Percentiles rank a stretch among this genome's conserved stretches.
phyloP scores from a whole-genome alignment of 768 basidiomycete genomes.

The Lactarius pseudohatsudake region DNA sequence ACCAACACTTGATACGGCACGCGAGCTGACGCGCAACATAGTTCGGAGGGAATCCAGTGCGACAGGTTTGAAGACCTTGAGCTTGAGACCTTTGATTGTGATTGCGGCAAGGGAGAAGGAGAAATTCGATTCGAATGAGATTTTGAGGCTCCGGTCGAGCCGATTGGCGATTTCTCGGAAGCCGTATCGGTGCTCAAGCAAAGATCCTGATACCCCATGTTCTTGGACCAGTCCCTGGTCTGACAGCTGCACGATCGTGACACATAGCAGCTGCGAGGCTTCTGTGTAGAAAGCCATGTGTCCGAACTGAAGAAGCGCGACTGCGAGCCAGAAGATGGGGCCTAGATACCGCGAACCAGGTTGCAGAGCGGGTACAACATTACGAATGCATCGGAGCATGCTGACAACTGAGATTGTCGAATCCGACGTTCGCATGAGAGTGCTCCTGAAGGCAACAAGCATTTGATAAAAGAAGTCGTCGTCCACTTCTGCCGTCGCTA shows the following conservation, averaged over 20 bases:
- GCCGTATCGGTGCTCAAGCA: constrained; percentile 62
- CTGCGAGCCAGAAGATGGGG: constrained; percentile 84
- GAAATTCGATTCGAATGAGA: constrained; percentile 78
- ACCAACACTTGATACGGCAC: constrained; percentile 37
- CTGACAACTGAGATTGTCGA: constrained; percentile 74
- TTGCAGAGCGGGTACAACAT: constrained; percentile 68
- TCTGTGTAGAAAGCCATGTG: constrained; percentile 69
- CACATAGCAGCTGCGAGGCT: constrained; percentile 64
- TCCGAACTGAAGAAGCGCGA: constrained; percentile 78
- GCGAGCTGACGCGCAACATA: constrained; percentile 60
- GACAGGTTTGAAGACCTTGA: constrained; percentile 58
- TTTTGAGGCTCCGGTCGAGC: constrained; percentile 66
- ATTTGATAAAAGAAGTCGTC: constrained; percentile 94
- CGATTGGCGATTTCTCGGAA: constrained; percentile 70
- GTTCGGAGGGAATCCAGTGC: constrained; percentile 62
- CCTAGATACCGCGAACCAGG: constrained; percentile 69
- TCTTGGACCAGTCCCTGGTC: constrained; percentile 56
- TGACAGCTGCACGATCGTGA: constrained; percentile 64
- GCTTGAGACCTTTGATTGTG: constrained; percentile 84
- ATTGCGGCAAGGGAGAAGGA: constrained; percentile 81
- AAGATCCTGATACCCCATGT: constrained; percentile 50
- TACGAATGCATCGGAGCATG: constrained; percentile 85
- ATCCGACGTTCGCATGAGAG: constrained; percentile 65
- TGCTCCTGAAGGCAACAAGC: constrained; percentile 79
- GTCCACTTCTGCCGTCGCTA: constrained; percentile 84